phyloP scores from a whole-genome alignment of 768 basidiomycete species.

The Dendrothele bispora region DNA sequence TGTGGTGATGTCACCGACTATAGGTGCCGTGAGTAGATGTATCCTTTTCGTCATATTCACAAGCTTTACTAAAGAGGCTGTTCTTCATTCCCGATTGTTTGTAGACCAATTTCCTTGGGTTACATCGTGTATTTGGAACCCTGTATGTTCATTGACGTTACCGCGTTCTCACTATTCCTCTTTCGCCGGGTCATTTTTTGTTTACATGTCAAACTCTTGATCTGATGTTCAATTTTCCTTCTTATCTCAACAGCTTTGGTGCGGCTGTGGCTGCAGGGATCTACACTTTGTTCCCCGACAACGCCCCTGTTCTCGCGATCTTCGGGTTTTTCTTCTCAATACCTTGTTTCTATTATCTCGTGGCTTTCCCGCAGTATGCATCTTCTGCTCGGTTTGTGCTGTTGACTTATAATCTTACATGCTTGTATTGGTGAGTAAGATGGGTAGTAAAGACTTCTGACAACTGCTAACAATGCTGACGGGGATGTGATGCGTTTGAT shows the following conservation, averaged over 20 bases:
- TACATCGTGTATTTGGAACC: constrained; percentile 86
- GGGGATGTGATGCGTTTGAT: too few relatives aligned
- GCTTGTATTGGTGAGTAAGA: constrained; percentile 55
- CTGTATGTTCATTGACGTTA: constrained; percentile 46
- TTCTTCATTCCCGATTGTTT: too few relatives aligned
- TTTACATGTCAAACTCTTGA: too few relatives aligned
- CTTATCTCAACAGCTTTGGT: constrained; percentile 55
- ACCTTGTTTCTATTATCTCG: constrained; percentile 91
- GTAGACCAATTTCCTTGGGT: constrained; percentile 82
- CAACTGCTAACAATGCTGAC: too few relatives aligned
- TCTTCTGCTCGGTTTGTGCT: constrained; percentile 79
- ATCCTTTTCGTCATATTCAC: neutral
- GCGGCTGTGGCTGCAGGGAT: constrained; percentile 72
- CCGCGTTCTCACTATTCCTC: neutral
- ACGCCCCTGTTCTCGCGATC: constrained; percentile 69
- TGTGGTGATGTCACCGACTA: constrained; percentile 88
- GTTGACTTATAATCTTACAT: constrained; percentile 89
- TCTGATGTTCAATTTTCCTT: neutral
- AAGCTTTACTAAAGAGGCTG: neutral
- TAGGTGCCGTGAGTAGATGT: constrained; percentile 64
- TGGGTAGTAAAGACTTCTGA: neutral
- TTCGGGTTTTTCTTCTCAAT: constrained; percentile 90
- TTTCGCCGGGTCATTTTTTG: too few relatives aligned
- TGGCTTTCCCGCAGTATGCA: constrained; percentile 74
- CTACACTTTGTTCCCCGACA: constrained; percentile 75